Percentiles rank a stretch among this genome's conserved stretches.
These are phyloP conservation scores for Spergularia marina DNA, from an alignment of 148 eudicot species.

Conservation along the genomic window DNA sequence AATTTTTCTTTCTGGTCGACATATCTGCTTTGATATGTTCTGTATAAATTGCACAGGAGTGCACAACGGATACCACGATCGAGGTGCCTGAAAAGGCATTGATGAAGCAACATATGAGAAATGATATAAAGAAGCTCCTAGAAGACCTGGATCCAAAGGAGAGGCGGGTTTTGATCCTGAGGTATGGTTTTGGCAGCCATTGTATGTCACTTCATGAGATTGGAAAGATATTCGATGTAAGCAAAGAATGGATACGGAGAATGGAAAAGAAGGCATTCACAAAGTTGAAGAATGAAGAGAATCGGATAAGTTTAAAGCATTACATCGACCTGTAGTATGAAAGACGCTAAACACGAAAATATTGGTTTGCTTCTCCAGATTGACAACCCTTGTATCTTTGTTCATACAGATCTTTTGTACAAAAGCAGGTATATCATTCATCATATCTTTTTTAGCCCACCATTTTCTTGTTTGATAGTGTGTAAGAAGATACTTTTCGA, in stretches of 20 bases:
- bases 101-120: slow-evolving; percentile 52
- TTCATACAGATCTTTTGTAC: slow-evolving; percentile 11
- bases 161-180: slow-evolving; percentile 52
- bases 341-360: not conserved
- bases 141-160: slow-evolving; percentile 51
- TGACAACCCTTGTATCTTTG: not conserved
- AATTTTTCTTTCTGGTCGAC: not conserved
- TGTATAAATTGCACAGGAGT: slow-evolving; percentile 42
- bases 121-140: slow-evolving; percentile 47
- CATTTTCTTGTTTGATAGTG: not conserved
- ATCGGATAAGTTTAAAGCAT: slow-evolving; percentile 42
- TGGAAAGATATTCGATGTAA: slow-evolving; percentile 59
- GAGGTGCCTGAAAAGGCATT: slow-evolving; percentile 53
- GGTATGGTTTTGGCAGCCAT: slow-evolving; percentile 64
- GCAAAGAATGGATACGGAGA: slow-evolving; percentile 88
- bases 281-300: slow-evolving; percentile 50
- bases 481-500: not conserved
- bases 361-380: not conserved
- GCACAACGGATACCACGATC: slow-evolving; percentile 55
- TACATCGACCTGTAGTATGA: slow-evolving; percentile 39
- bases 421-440: slow-evolving; percentile 8
- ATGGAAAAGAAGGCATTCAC: slow-evolving; percentile 57
- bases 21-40: not conserved
- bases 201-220: slow-evolving; percentile 73
- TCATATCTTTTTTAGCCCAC: not conserved